Base-by-base conservation (phyloP, 257 asterid genomes). In the Plantago ovata region DNA sequence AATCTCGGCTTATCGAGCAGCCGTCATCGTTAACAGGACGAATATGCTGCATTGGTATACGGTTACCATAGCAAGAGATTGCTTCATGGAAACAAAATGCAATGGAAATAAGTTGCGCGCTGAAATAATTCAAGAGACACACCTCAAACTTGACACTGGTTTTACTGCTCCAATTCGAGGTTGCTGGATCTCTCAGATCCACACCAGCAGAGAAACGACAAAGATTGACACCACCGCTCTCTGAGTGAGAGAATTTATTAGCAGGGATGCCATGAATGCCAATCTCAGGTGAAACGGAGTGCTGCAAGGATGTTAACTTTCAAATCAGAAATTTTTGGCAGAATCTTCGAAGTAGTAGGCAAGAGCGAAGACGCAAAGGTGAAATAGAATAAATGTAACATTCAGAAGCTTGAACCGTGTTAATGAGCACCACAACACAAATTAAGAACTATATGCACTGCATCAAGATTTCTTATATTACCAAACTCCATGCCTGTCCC, bases 81-180 rank as follows among this genome's bases (percentile, higher is more conserved):
- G 23, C 50, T 21, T 42, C 20, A 33, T 20, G 39, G 38, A 62
- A 48, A 20, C 60, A 68, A 10, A n/a, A 53, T 52, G 56, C 47
- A 38, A 23, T 22, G 52, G 54, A n/a, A 64, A 21, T 42, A 21
- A 54, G 24, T 45, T 28, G 23, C 46, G 61, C 53, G 47, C n/a
- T 42, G 24, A 20, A 50, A 68, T 53, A 45, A 48, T 67, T 58
- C 22, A 47, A 67, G 22, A 58, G 72, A 68, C 68, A 22, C 55
- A 86, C 98, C 89, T 93, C 98, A 82, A 88, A 77, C 70, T 84
- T 89, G 70, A 89, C 63, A 70, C 94, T 85, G 55, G 97, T 85
- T 83, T 92, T 92, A 81, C 89, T 85, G 81, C 97, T 89, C 97
- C 95, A 89, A 62, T 82, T 84, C 60, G 89, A 82, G 67, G 94